Evolutionary conservation across 2,329 filamentous ascomycete species (phyloP).

Genomic region (Diaporthe citrichinensis): DNA sequence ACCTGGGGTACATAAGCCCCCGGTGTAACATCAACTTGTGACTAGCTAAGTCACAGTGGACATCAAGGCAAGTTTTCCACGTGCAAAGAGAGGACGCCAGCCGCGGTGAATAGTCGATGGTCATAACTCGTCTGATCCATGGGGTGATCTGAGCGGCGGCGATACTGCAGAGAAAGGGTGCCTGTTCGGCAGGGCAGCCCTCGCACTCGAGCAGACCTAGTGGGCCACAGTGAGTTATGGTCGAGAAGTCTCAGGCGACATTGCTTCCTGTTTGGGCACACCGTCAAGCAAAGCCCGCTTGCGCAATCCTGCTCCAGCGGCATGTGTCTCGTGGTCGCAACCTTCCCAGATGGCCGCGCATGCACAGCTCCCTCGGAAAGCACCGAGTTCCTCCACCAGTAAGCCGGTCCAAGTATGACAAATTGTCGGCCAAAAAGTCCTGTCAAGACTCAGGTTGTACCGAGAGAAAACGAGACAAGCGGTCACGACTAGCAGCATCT

Average conservation of each 20-base stretch:
- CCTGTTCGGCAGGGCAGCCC: too few relatives aligned
- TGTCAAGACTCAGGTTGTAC: neutral
- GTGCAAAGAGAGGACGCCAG: neutral
- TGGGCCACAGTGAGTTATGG: too few relatives aligned
- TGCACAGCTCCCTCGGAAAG: neutral
- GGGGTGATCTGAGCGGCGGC: neutral
- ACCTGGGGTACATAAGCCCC: constrained; percentile 25
- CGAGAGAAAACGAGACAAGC: neutral
- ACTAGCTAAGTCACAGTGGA: neutral
- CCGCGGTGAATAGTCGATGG: neutral
- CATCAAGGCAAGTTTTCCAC: neutral
- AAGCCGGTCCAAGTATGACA: neutral
- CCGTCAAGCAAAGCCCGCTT: neutral
- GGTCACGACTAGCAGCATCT: neutral
- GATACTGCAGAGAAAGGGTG: neutral
- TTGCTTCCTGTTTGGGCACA: neutral
- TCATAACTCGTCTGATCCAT: neutral
- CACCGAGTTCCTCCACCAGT: constrained; percentile 34
- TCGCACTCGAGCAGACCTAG: too few relatives aligned
- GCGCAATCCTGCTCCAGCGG: neutral
- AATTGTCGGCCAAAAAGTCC: neutral
- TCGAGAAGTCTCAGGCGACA: neutral
- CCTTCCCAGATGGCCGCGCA: neutral
- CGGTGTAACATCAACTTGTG: neutral
- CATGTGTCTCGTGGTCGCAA: neutral